Evolutionary conservation across 495 filamentous ascomycete genomes (phyloP).

Genomic region (Aspergillus panamensis): DNA sequence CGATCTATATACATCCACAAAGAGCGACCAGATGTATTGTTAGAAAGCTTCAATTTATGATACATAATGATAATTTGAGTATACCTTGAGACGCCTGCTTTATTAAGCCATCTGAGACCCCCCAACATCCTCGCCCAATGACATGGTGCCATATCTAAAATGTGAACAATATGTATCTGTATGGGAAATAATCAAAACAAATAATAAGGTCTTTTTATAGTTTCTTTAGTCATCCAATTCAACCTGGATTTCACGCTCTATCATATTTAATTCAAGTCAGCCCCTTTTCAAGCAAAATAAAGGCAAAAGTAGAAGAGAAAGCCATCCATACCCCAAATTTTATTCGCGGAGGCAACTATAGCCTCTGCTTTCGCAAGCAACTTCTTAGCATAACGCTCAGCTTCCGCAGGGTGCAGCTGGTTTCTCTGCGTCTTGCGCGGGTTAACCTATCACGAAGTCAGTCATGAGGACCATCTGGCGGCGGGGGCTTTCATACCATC

Average conservation of each 20-base stretch:
- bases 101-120: too few relatives aligned
- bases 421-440: constrained; percentile 56
- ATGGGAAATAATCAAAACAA: too few relatives aligned
- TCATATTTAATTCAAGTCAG: neutral
- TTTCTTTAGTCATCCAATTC: neutral
- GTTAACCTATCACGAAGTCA: constrained; percentile 27
- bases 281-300: neutral
- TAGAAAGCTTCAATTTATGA: too few relatives aligned
- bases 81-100: too few relatives aligned
- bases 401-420: constrained; percentile 55
- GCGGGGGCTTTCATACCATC: constrained; percentile 44
- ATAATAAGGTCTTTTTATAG: neutral
- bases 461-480: neutral
- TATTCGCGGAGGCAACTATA: constrained; percentile 67
- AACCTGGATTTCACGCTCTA: constrained; percentile 2
- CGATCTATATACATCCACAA: too few relatives aligned
- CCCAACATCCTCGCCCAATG: too few relatives aligned
- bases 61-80: too few relatives aligned
- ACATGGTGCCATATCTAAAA: too few relatives aligned
- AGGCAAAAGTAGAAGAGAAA: neutral
- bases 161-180: too few relatives aligned
- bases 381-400: constrained; percentile 61
- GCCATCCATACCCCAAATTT: constrained; percentile 61
- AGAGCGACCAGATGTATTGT: too few relatives aligned
- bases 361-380: constrained; percentile 63